Conservation (phyloP, 805 yeast species). For the Candida endomychidarum region DNA sequence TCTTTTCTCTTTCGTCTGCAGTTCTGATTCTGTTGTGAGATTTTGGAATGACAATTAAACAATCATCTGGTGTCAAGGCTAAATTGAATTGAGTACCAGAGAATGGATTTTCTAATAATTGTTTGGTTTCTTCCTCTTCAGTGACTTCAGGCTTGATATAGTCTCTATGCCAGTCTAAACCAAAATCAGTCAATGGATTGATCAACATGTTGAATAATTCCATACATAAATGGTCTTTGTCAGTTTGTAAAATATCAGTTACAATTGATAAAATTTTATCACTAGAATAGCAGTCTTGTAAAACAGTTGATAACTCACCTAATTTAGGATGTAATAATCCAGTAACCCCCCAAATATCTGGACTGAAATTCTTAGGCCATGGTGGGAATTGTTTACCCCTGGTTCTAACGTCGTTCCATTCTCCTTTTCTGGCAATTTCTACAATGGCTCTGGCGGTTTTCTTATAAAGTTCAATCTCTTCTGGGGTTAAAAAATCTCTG, state of each 20-base stretch:
- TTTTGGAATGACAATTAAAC: constrained; percentile 49
- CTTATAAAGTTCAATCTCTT: constrained; percentile 37
- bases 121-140: constrained; percentile 43
- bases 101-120: constrained; percentile 37
- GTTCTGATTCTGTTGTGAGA: constrained; percentile 48
- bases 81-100: constrained; percentile 54
- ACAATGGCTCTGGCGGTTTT: constrained; percentile 39
- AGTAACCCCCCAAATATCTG: constrained; percentile 54
- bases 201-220: constrained; percentile 53
- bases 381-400: constrained; percentile 57
- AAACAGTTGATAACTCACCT: constrained; percentile 33
- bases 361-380: constrained; percentile 51
- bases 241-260: constrained; percentile 43
- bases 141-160: constrained; percentile 47
- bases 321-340: constrained; percentile 49
- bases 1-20: constrained; percentile 41
- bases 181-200: constrained; percentile 52
- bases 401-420: constrained; percentile 50
- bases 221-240: constrained; percentile 37
- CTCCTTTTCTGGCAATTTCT: constrained; percentile 44
- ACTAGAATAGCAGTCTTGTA: constrained; percentile 41
- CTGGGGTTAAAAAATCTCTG: constrained; percentile 38
- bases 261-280: constrained; percentile 40
- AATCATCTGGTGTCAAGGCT: constrained; percentile 46
- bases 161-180: constrained; percentile 55